Base-by-base conservation (phyloP, 2,329 filamentous ascomycete genomes). In the Aspergillus ochraceoroseus region DNA sequence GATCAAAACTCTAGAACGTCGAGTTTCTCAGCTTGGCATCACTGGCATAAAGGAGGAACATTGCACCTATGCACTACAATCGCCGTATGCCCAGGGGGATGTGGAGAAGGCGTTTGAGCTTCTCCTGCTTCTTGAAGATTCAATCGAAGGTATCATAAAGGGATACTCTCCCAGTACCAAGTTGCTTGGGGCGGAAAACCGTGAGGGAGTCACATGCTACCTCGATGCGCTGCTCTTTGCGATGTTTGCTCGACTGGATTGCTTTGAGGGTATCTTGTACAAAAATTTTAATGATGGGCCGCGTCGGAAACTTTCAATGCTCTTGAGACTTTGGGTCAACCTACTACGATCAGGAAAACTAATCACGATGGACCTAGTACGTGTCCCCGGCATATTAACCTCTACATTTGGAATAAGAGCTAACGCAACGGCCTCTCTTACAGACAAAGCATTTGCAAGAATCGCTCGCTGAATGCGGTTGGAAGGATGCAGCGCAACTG, bases 311-410 rank as follows among this genome's bases (percentile, higher is more conserved):
- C 70, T 98, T 38, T 83, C 83, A n/a, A 80, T 81, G 7, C 65
- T 94, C 14, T 64, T 96, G 34, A 78, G 90, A 38, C 70, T 96
- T 32, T 98, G 90, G 87, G 89, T 96, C 31, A 96, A 96, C 57
- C 77, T 95, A 73, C 65, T 96, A 47, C 77, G 92, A 48, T 82
- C 81, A 5, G 92, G 92, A 22, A 85, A 83, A 57, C 71, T 96
- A 29, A 89, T 98, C 47, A 84, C 83, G 30, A 82, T 79, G 3
- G 89, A 95, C 58, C 77, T 96, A 67, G 85, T 90, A 70, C 36
- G 59, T 46, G 14, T 32, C 17, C 20, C 11, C 20, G 5, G 2
- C 17, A 7, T 12, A 13, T n/a, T 23, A 9, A 7, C 7, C 7
- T 30, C 20, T 35, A 1, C n/a, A 11, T 25, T n/a, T 1, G 2